phyloP scores from a whole-genome alignment of 305 asterid genomes.

The Fraxinus velutina region DNA sequence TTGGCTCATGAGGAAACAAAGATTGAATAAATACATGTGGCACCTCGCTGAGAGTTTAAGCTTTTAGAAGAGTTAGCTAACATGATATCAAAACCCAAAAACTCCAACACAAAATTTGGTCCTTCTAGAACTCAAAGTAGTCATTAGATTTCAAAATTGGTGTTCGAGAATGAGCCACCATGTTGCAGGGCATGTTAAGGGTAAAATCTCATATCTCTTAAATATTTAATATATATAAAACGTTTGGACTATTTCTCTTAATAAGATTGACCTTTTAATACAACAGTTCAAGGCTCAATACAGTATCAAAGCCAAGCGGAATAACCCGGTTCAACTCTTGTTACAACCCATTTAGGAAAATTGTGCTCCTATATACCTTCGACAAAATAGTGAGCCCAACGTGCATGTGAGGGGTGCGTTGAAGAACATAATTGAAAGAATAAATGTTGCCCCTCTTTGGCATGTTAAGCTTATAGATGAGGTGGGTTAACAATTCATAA shows the following conservation, averaged over 20 bases:
- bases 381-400: background rate
- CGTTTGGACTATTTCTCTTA: background rate
- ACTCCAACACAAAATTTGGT: background rate
- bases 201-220: background rate
- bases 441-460: background rate
- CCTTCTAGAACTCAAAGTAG: background rate
- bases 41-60: background rate
- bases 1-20: background rate
- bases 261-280: background rate
- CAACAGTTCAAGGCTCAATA: background rate
- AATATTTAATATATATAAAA: too few relatives aligned
- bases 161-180: background rate
- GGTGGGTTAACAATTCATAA: background rate
- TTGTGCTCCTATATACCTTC: background rate
- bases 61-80: background rate
- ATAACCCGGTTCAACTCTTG: background rate
- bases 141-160: background rate
- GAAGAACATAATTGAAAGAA: background rate
- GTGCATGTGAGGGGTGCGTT: background rate
- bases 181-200: background rate
- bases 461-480: background rate
- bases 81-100: background rate
- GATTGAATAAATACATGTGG: background rate
- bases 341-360: background rate
- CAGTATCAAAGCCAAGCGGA: background rate